These are phyloP conservation scores for Tylopilus vinaceipallidus DNA, from an alignment of 768 basidiomycete genomes.

Conservation along the genomic window DNA sequence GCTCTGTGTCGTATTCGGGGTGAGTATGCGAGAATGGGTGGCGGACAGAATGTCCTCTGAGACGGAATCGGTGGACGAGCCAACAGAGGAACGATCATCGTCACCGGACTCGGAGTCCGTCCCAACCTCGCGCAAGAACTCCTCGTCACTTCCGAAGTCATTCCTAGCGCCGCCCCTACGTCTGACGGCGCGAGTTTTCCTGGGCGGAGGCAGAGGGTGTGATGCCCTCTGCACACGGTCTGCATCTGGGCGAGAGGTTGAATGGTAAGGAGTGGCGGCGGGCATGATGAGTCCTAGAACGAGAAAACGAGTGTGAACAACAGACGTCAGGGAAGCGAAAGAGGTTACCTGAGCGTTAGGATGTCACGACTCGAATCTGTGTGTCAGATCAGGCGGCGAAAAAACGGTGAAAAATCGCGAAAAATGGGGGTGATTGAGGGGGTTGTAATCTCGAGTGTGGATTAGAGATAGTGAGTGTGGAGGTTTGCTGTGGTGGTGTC, in stretches of 20 bases:
- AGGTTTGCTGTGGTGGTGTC: slow-evolving; percentile 5
- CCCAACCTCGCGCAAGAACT: slow-evolving; percentile 67
- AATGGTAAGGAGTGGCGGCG: slow-evolving; percentile 37
- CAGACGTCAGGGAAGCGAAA: slow-evolving; percentile 22
- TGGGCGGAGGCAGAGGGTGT: slow-evolving; percentile 32
- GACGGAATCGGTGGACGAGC: slow-evolving; percentile 62
- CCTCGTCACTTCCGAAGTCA: slow-evolving; percentile 71
- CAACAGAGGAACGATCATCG: slow-evolving; percentile 56
- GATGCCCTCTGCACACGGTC: slow-evolving; percentile 28
- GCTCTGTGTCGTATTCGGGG: slow-evolving; percentile 68
- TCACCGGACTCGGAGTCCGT: slow-evolving; percentile 70
- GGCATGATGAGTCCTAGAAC: slow-evolving; percentile 42
- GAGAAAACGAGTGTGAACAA: slow-evolving; percentile 3
- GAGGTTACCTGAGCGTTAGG: slow-evolving; percentile 36
- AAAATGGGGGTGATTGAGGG: slow-evolving; percentile 8
- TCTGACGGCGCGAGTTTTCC: slow-evolving; percentile 46
- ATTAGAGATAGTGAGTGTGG: slow-evolving; percentile 11
- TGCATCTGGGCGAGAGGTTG: slow-evolving; percentile 30
- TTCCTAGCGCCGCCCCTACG: slow-evolving; percentile 62
- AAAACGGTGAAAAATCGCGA: slow-evolving; percentile 20
- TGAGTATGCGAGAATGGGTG: slow-evolving; percentile 52
- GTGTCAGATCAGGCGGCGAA: slow-evolving; percentile 22
- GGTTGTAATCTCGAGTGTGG: slow-evolving; percentile 13
- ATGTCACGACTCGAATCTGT: slow-evolving; percentile 23
- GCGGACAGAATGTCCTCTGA: slow-evolving; percentile 59